Conservation (phyloP, 2,329 filamentous ascomycete genomes). For the Chalara sp. region DNA sequence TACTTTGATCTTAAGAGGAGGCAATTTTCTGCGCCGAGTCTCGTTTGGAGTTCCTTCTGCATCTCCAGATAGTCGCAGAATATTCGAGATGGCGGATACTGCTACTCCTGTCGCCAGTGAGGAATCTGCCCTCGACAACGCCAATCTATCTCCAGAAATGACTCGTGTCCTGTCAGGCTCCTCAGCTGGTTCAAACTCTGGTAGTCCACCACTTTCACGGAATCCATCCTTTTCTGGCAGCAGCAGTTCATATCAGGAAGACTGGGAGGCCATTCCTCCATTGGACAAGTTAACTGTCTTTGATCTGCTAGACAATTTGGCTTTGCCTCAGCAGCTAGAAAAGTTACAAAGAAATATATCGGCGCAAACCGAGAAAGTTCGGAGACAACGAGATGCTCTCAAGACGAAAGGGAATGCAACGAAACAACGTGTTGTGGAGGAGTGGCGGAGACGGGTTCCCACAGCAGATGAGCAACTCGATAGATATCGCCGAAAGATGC, state of each 20-base stretch:
- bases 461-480: conserved; percentile 89
- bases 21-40: conserved; percentile 33
- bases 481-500: conserved; percentile 84
- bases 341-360: conserved; percentile 79
- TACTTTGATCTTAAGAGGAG: conserved; percentile 33
- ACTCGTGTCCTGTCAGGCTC: conserved; percentile 16
- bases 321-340: conserved; percentile 83
- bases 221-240: conserved; percentile 77
- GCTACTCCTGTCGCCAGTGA: conserved; percentile 26
- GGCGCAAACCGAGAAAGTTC: conserved; percentile 78
- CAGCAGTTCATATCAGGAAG: conserved; percentile 79
- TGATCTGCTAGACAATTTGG: conserved; percentile 90
- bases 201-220: conserved; percentile 60
- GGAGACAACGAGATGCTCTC: conserved; percentile 72
- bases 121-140: conserved; percentile 13
- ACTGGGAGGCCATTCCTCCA: conserved; percentile 81
- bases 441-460: conserved; percentile 82
- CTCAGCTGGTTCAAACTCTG: conserved; percentile 37
- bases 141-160: conserved; percentile 17
- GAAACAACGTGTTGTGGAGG: conserved; percentile 84
- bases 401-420: conserved; percentile 70
- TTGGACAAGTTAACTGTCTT: conserved; percentile 86
- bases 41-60: conserved; percentile 34
- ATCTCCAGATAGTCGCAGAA: conserved; percentile 28
- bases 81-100: conserved; percentile 39